A percentile compares a stretch with the other conserved stretches of the same genome.
Evolutionary conservation across 116 monocot species (phyloP).

Genomic region (Phalaenopsis hybrid): DNA sequence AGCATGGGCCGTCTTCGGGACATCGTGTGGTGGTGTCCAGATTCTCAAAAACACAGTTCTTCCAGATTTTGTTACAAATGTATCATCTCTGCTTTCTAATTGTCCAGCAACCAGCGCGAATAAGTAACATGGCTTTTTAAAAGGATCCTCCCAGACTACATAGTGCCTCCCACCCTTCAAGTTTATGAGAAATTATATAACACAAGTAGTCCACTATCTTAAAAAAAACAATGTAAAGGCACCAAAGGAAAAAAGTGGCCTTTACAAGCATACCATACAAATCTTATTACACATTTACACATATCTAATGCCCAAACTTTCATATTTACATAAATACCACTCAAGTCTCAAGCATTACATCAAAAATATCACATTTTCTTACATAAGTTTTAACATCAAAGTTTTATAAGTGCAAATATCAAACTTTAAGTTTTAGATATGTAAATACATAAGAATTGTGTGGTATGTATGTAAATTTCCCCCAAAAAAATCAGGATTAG

Average conservation of each 20-base stretch:
- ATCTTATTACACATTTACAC: no score
- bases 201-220: neutral
- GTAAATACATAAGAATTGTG: no score
- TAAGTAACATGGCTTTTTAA: slow-evolving; percentile 92
- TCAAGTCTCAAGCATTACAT: no score
- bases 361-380: no score
- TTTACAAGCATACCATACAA: no score
- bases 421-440: no score
- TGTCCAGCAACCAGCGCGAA: slow-evolving; percentile 97
- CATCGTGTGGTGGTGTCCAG: slow-evolving; percentile 90
- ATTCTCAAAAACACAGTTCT: slow-evolving; percentile 70
- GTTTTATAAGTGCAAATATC: no score
- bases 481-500: no score
- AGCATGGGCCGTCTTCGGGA: slow-evolving; percentile 93
- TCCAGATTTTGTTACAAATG: slow-evolving; percentile 76
- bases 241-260: neutral
- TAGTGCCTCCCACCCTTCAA: slow-evolving; percentile 89
- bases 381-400: no score
- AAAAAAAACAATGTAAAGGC: neutral
- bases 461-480: no score
- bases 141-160: slow-evolving; percentile 92
- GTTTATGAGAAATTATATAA: neutral
- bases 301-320: no score
- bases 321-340: no score
- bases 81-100: slow-evolving; percentile 86